Base-by-base conservation (phyloP, 2,329 filamentous ascomycete species). In the Nectriaceae sp. region DNA sequence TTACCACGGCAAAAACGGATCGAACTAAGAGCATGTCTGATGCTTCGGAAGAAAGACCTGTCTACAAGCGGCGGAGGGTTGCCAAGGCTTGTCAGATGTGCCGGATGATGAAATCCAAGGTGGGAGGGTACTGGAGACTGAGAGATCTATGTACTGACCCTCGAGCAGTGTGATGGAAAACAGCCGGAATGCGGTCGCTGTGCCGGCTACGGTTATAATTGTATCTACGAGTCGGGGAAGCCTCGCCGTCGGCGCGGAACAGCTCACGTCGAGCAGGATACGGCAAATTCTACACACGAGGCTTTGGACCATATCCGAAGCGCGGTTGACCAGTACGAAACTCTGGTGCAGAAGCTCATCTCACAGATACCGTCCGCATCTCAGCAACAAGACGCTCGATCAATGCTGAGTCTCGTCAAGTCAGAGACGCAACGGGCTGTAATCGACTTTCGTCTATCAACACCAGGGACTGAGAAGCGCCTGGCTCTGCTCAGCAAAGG, bases 101-200 rank as follows among this genome's bases (percentile, higher is more conserved):
- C 45, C 55, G 60, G 10, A 20, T 47, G 13, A 61, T 60, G 55
- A 63, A 63, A 39, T 52, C 58, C 46, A 63, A 63, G 54, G 59
- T 56, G 19, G 24, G 54, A 10, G 8, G 13, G 8, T 19, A 31
- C 26, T 15, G 15, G 33, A 15, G 33, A 10, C 13, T 36, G 13
- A 6, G 33, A 36, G 16, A 36, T 36, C 8, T 36, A n/a, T n/a
- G 8, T 36, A 16, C 33, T 36, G 33, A 36, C 33, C 33, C 8
- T 36, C 16, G 24, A 6, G 15, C 16, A 49, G 41, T 49, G 46
- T 24, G 57, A 63, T 44, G 59, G 57, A 2, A 46, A 43, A 20
- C 49, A 50, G 21, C 61, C 61, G 5, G 47, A 52, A 31, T 64
- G 60, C 40, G 49, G 52, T 8, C 52, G 61, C 18, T 64, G 61